These are phyloP conservation scores for Symmetrospora coprosmae DNA, from an alignment of 768 basidiomycete genomes.

Conservation along the genomic window DNA sequence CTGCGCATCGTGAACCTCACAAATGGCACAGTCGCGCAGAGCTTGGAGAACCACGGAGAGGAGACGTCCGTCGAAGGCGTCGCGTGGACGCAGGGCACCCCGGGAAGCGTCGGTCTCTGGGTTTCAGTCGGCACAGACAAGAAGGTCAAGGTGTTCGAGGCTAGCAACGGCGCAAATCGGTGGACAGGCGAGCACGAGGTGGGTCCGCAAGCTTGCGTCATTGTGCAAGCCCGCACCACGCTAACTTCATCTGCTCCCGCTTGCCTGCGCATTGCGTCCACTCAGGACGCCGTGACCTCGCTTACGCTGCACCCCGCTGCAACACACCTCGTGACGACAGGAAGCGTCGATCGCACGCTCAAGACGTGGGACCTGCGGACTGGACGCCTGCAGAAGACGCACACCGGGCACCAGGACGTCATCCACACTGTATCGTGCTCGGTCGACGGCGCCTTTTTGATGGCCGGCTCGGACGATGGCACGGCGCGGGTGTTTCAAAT, in stretches of 20 bases:
- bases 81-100: constrained; percentile 60
- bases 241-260: neutral
- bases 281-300: constrained; percentile 72
- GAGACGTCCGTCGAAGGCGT: constrained; percentile 81
- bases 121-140: constrained; percentile 87
- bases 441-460: constrained; percentile 51
- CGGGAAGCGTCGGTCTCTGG: constrained; percentile 40
- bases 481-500: constrained; percentile 61
- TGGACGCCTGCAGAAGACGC: constrained; percentile 59
- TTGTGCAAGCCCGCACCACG: neutral
- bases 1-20: constrained; percentile 72
- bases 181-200: constrained; percentile 72
- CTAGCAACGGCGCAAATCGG: constrained; percentile 67
- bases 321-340: constrained; percentile 64
- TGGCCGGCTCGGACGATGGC: constrained; percentile 85
- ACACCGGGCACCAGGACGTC: constrained; percentile 66
- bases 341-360: constrained; percentile 70
- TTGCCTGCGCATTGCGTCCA: neutral
- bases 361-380: constrained; percentile 87
- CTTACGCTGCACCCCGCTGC: constrained; percentile 57
- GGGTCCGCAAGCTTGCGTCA: constrained; percentile 30
- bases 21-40: constrained; percentile 66
- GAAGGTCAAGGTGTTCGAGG: constrained; percentile 87
- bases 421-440: constrained; percentile 64
- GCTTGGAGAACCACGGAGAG: constrained; percentile 59